Evolutionary conservation across 1,284 basidiomycete species (phyloP).

Genomic region (Kwoniella shivajii): DNA sequence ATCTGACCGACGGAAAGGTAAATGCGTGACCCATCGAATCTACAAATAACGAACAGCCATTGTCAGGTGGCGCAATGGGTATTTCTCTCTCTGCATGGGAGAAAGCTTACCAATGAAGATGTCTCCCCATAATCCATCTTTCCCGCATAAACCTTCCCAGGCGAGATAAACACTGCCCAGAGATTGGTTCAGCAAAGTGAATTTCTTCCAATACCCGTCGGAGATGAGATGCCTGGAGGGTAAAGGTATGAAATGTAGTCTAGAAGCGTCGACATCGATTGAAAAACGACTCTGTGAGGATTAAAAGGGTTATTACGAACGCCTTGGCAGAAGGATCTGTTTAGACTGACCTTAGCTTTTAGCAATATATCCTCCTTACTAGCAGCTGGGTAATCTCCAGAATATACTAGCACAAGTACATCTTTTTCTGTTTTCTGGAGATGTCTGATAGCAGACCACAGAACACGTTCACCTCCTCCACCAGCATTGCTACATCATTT

Average conservation of each 20-base stretch:
- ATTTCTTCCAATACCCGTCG: slow-evolving; percentile 78
- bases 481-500: slow-evolving; percentile 81
- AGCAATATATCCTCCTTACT: slow-evolving; percentile 79
- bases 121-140: slow-evolving; percentile 60
- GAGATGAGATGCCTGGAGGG: slow-evolving; percentile 72
- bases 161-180: slow-evolving; percentile 81
- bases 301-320: background rate
- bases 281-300: slow-evolving; percentile 72
- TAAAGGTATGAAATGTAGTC: slow-evolving; percentile 78
- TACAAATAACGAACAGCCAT: slow-evolving; percentile 44
- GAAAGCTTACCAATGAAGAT: slow-evolving; percentile 75
- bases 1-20: slow-evolving; percentile 74
- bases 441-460: slow-evolving; percentile 87
- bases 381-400: slow-evolving; percentile 73
- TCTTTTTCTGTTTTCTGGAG: slow-evolving; percentile 74
- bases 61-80: background rate
- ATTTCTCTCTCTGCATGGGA: background rate
- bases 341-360: slow-evolving; percentile 77
- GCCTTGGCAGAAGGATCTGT: too few relatives aligned
- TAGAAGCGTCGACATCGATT: slow-evolving; percentile 67
- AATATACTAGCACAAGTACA: slow-evolving; percentile 82
- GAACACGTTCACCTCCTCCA: slow-evolving; percentile 92
- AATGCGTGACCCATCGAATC: slow-evolving; percentile 99
- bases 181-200: slow-evolving; percentile 90
- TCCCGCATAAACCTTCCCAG: slow-evolving; percentile 63